phyloP scores from a whole-genome alignment of 345 rosid genomes.

The Acer campestre region DNA sequence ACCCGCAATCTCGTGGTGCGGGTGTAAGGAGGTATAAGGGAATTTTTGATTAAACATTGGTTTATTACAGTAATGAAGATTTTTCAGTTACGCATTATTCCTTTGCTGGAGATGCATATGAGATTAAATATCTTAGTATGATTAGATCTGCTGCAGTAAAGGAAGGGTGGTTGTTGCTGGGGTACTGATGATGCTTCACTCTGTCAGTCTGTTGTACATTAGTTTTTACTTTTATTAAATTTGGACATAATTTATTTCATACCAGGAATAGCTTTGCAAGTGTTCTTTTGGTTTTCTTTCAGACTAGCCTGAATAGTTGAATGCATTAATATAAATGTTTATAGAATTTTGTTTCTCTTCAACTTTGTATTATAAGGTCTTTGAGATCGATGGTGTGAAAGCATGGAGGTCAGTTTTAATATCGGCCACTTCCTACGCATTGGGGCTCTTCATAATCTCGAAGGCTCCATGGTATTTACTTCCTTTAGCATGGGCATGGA shows the following conservation, averaged over 20 bases:
- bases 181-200: slow-evolving; percentile 16
- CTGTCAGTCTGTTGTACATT: slow-evolving; percentile 5
- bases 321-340: neutral
- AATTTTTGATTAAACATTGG: neutral
- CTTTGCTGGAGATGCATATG: neutral
- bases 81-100: neutral
- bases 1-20: too few relatives aligned
- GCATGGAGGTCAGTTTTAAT: slow-evolving; percentile 85
- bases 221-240: neutral
- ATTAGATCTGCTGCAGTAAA: neutral
- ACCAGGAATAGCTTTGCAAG: neutral
- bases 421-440: slow-evolving; percentile 76
- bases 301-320: slow-evolving; percentile 8
- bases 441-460: slow-evolving; percentile 85
- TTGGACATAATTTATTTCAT: neutral
- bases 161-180: neutral
- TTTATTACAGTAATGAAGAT: neutral
- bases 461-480: slow-evolving; percentile 93
- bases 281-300: neutral
- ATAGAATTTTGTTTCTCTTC: slow-evolving; percentile 7
- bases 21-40: too few relatives aligned
- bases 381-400: slow-evolving; percentile 80
- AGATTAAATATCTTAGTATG: neutral
- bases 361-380: slow-evolving; percentile 51
- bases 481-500: slow-evolving; percentile 98